phyloP scores from a whole-genome alignment of 2,329 filamentous ascomycete species.

The Chalaropsis ovoidea region DNA sequence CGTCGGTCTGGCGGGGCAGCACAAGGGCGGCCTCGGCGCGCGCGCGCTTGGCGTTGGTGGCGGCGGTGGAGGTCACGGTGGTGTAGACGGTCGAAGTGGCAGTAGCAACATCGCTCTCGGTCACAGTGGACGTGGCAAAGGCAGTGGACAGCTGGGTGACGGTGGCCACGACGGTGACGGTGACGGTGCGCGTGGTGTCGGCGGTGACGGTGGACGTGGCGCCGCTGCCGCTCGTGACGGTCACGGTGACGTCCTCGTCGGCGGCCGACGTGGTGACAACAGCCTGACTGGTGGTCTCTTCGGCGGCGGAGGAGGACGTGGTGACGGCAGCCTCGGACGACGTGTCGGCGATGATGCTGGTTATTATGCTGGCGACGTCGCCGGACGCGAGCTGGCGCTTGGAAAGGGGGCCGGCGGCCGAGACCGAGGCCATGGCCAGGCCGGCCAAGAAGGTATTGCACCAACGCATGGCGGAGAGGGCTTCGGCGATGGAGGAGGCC shows the following conservation, averaged over 20 bases:
- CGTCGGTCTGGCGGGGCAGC: slow-evolving; percentile 29
- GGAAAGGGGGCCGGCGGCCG: slow-evolving; percentile 18
- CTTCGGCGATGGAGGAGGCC: background rate
- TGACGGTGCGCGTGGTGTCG: slow-evolving; percentile 30
- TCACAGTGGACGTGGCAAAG: slow-evolving; percentile 34
- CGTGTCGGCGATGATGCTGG: background rate
- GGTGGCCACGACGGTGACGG: slow-evolving; percentile 30
- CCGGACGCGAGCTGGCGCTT: slow-evolving; percentile 15
- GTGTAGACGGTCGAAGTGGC: slow-evolving; percentile 33
- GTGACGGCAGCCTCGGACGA: background rate
- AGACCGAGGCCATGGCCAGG: slow-evolving; percentile 17
- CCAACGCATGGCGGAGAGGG: slow-evolving; percentile 22
- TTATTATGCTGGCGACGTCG: background rate
- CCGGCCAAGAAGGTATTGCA: slow-evolving; percentile 18
- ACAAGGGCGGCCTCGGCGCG: slow-evolving; percentile 25
- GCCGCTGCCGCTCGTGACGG: slow-evolving; percentile 18
- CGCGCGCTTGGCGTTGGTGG: slow-evolving; percentile 31
- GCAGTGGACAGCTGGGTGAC: slow-evolving; percentile 34
- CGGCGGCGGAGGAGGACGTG: slow-evolving; percentile 2
- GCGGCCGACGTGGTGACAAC: background rate
- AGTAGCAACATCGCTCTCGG: slow-evolving; percentile 32
- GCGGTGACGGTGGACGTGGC: slow-evolving; percentile 25
- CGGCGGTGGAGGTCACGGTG: slow-evolving; percentile 31
- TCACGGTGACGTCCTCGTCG: slow-evolving; percentile 26
- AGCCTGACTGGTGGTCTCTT: slow-evolving; percentile 9